phyloP scores from a whole-genome alignment of 1,139 yeast genomes.

The Insectozyma bohioensis region DNA sequence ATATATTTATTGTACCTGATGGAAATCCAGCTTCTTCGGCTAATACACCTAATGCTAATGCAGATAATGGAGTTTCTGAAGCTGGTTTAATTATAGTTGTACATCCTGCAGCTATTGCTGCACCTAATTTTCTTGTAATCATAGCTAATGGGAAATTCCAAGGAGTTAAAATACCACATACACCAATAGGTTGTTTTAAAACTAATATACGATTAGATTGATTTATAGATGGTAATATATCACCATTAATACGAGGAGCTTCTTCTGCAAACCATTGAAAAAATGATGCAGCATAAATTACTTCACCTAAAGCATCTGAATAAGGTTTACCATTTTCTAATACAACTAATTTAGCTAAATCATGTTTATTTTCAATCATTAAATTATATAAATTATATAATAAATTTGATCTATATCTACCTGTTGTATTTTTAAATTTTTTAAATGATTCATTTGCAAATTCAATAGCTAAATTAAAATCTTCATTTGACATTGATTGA shows the following conservation, averaged over 20 bases:
- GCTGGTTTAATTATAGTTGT: slow-evolving; percentile 90
- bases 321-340: slow-evolving; percentile 85
- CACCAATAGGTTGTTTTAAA: slow-evolving; percentile 81
- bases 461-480: slow-evolving; percentile 39
- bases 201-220: slow-evolving; percentile 61
- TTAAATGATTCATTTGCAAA: slow-evolving; percentile 38
- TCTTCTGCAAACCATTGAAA: slow-evolving; percentile 89
- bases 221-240: slow-evolving; percentile 64
- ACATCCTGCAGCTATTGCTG: slow-evolving; percentile 93
- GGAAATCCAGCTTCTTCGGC: slow-evolving; percentile 84
- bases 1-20: slow-evolving; percentile 75
- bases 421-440: slow-evolving; percentile 36
- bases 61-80: slow-evolving; percentile 82
- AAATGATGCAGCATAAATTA: slow-evolving; percentile 73
- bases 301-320: slow-evolving; percentile 75
- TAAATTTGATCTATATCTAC: slow-evolving; percentile 39
- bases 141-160: slow-evolving; percentile 97
- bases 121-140: slow-evolving; percentile 90
- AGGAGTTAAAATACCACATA: slow-evolving; percentile 88
- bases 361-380: slow-evolving; percentile 66
- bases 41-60: slow-evolving; percentile 74
- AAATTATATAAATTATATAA: slow-evolving; percentile 46
- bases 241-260: slow-evolving; percentile 77
- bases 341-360: slow-evolving; percentile 69
- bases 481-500: slow-evolving; percentile 32